phyloP scores from a whole-genome alignment of 2,329 filamentous ascomycete genomes.

The Curvularia eragrostidis region DNA sequence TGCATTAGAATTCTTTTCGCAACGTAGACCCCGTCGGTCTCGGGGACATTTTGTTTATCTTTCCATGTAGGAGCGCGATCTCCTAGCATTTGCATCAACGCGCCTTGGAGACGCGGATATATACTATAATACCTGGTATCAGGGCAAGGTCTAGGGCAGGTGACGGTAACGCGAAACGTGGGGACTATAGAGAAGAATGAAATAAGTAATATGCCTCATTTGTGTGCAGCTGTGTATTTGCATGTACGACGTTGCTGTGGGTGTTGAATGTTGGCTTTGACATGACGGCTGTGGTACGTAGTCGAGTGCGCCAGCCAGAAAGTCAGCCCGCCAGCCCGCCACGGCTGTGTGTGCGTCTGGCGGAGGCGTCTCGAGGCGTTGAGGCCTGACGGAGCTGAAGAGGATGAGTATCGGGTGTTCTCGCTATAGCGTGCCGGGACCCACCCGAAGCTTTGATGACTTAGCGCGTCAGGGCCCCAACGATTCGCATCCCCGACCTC shows the following conservation, averaged over 20 bases:
- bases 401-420: conserved; percentile 18
- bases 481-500: conserved; percentile 31
- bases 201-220: conserved; percentile 9
- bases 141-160: conserved; percentile 22
- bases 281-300: neutral
- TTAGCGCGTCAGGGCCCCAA: conserved; percentile 21
- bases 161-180: conserved; percentile 33
- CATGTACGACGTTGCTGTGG: neutral
- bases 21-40: conserved; percentile 20
- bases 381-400: neutral
- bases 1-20: conserved; percentile 31
- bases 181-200: conserved; percentile 12
- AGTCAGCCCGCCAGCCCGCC: neutral
- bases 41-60: conserved; percentile 21
- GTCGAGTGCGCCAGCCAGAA: neutral
- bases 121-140: conserved; percentile 38
- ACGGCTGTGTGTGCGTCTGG: neutral
- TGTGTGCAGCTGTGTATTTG: neutral
- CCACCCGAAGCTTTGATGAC: conserved; percentile 19
- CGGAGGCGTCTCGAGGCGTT: neutral
- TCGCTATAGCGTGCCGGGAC: conserved; percentile 14
- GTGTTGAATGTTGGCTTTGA: neutral
- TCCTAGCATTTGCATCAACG: conserved; percentile 25
- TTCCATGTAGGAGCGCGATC: conserved; percentile 20
- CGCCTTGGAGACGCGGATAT: conserved; percentile 28